Conservation (phyloP, 192 early-diverging fungal genomes). For the Nowakowskiella sp. region DNA sequence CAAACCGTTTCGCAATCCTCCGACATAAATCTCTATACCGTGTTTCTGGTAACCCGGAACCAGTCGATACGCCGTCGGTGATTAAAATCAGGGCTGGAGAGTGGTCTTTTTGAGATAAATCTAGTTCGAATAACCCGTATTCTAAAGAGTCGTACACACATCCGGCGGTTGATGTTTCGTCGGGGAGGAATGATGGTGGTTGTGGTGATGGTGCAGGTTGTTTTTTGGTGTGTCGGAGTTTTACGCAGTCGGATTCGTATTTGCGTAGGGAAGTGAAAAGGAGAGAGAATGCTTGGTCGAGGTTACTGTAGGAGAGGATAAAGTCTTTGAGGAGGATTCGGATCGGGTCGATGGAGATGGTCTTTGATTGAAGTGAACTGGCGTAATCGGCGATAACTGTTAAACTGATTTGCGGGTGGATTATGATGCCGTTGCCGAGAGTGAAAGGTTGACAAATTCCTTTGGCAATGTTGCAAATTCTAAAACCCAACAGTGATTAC, state of each 20-base stretch:
- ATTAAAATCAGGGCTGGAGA: constrained; percentile 32
- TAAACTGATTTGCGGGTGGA: constrained; percentile 33
- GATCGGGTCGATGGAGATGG: constrained; percentile 24
- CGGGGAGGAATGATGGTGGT: not conserved
- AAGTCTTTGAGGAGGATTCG: constrained; percentile 41
- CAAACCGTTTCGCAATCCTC: constrained; percentile 17
- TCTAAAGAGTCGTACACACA: constrained; percentile 20
- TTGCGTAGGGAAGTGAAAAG: constrained; percentile 1
- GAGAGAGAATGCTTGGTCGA: constrained; percentile 6
- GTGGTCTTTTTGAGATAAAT: constrained; percentile 28
- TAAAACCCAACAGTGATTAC: too few species aligned
- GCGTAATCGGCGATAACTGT: constrained; percentile 41
- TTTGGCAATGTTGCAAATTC: too few species aligned
- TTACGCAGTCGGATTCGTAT: not conserved
- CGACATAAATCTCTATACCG: constrained; percentile 26
- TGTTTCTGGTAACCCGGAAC: constrained; percentile 16
- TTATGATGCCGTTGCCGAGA: too few species aligned
- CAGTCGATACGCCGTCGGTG: constrained; percentile 37
- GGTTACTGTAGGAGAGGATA: constrained; percentile 22
- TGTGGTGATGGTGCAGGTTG: too few species aligned
- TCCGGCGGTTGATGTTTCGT: constrained; percentile 1
- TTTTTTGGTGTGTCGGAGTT: too few species aligned
- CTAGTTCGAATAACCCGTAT: constrained; percentile 27
- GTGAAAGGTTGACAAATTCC: too few species aligned
- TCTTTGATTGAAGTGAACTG: constrained; percentile 17